phyloP scores from a whole-genome alignment of 139 green algal species.

The Astrephomene gubernaculifera region DNA sequence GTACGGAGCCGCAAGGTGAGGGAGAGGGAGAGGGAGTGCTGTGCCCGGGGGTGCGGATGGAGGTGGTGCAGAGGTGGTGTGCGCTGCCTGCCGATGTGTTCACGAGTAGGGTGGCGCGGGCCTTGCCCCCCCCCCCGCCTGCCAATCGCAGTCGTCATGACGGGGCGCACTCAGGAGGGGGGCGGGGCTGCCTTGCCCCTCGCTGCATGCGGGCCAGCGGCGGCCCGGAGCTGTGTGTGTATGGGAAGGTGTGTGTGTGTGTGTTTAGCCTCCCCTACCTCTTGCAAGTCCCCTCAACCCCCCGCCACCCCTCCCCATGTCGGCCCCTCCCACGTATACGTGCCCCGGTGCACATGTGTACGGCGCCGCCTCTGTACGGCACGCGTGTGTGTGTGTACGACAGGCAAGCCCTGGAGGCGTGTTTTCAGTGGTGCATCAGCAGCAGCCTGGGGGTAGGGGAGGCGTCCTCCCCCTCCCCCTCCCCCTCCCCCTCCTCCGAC shows the following conservation, averaged over 20 bases:
- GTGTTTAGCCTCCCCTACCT: neutral
- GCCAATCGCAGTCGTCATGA: too few relatives aligned
- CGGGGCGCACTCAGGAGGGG: too few relatives aligned
- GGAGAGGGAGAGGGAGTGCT: neutral
- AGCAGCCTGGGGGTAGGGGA: too few relatives aligned
- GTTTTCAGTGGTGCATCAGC: conserved; percentile 20
- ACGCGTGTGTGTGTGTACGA: too few relatives aligned
- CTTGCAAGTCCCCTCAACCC: neutral
- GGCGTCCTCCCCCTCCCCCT: neutral
- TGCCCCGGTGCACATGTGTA: neutral
- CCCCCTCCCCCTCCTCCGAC: neutral
- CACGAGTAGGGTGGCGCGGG: neutral
- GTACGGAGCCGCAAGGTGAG: conserved; percentile 13
- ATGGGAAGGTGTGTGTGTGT: neutral
- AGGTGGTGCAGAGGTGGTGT: neutral
- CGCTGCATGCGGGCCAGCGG: too few relatives aligned
- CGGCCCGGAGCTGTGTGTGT: neutral
- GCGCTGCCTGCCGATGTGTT: neutral
- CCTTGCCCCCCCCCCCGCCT: neutral
- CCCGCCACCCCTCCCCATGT: neutral
- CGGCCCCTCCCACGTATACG: neutral
- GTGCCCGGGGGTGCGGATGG: neutral
- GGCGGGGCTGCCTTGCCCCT: too few relatives aligned
- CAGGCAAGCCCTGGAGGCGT: conserved; percentile 24
- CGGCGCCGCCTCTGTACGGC: neutral